Evolutionary conservation across 1,284 basidiomycete species (phyloP).

Genomic region (Mycosarcoma maydis): DNA sequence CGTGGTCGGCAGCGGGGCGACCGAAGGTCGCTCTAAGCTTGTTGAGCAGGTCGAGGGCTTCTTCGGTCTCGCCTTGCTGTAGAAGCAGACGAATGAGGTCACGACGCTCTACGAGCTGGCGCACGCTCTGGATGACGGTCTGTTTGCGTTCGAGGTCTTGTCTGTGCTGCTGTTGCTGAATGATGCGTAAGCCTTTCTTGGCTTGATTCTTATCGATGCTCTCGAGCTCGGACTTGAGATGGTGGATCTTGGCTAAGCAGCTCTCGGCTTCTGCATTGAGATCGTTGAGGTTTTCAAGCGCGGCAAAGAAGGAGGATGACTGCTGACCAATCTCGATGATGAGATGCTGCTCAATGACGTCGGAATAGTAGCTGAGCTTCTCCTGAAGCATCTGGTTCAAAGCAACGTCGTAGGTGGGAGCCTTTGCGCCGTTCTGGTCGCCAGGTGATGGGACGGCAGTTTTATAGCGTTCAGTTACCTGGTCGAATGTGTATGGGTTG

Average conservation of each 20-base stretch:
- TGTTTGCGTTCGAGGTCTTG: constrained; percentile 46
- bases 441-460: constrained; percentile 16
- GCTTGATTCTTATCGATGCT: constrained; percentile 78
- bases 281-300: constrained; percentile 90
- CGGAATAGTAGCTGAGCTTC: constrained; percentile 88
- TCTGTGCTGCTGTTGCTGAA: constrained; percentile 49
- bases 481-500: constrained; percentile 82
- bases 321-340: constrained; percentile 90
- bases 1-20: not conserved
- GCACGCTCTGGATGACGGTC: constrained; percentile 36
- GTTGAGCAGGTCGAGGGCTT: constrained; percentile 58
- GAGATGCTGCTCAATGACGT: constrained; percentile 93
- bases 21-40: constrained; percentile 26
- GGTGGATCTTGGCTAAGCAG: constrained; percentile 80
- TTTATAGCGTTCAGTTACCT: constrained; percentile 76
- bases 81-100: constrained; percentile 53
- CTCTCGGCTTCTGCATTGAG: constrained; percentile 86
- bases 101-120: constrained; percentile 50
- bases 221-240: constrained; percentile 77
- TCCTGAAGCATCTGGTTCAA: constrained; percentile 79
- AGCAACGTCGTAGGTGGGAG: constrained; percentile 55
- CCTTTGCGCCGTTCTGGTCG: constrained; percentile 6
- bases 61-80: constrained; percentile 62
- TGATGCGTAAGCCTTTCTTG: constrained; percentile 48
- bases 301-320: constrained; percentile 93